Evolutionary conservation across 306 rosid genomes (phyloP), one percentile per base, ranked within the genome.

Genomic region (Dryas drummondii): DNA sequence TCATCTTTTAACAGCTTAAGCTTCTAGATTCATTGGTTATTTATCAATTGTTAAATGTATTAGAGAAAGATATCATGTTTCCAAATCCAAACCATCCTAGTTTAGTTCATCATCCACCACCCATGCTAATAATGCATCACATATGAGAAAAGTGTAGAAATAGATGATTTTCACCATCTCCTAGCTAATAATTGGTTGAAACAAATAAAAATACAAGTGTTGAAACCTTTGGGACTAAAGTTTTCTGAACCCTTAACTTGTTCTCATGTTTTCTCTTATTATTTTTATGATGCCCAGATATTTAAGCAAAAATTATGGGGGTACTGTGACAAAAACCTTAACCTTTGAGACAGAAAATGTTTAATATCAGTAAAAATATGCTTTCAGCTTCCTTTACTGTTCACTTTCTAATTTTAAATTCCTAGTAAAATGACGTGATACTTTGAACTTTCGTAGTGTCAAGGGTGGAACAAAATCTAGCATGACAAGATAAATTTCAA

Each of bases 41-140:
- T 17, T 17, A 51, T 51, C 32, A 56, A 56, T 17, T 17, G 7
- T 56, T 56, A 17, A 2, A 16, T 32, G 37, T 5, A 53, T 9
- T 53, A 53, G 55, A 47, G 40, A 54, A 66, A 19, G 17, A 66
- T 68, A 68, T 26, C 45, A 26, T 49, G 58, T 68, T 16, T 47
- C 14, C 37, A 48, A 13, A 19, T 10, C 4, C 14, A 26, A 66
- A 46, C 70, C 12, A 17, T 66, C 7, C 16, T 17, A 57, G 40
- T 68, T 49, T 14, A 9, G 14, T 27, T 68, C 53, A 14, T 26
- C 13, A 27, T 49, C 72, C 37, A 59, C n/a, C 37, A 32, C 37
- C 37, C 2, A 32, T 32, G 37, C 37, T 32, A 32, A 32, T 11
- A 60, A 32, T 60, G 19, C 53, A 19, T 50, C 12, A 49, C 14